Evolutionary conservation across 164 flowering plant species (phyloP), one percentile per base, ranked within the genome.

Genomic region (Cinnamomum chago): DNA sequence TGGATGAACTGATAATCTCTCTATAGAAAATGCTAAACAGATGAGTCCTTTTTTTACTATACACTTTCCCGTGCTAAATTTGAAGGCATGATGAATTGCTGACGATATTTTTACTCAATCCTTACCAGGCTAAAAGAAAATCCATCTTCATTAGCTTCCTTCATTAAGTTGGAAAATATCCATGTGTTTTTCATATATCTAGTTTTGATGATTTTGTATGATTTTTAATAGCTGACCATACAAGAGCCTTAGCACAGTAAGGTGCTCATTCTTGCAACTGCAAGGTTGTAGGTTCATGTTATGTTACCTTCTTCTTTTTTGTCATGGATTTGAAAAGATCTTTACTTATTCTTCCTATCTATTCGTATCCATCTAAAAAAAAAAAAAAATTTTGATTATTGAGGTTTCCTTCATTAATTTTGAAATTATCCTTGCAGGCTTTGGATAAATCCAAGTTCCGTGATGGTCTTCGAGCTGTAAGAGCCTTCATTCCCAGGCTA

Each of bases 391-490:
- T n/a, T 67, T 18, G 3, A 2, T 72, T n/a, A 47, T 65, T 52
- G 25, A 50, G 47, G 24, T 10, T 55, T 69, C 64, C 25, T 20
- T 64, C 72, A 20, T 47, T 50, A 65, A 67, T 58, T 40, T 33
- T 55, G 17, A 15, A 55, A 55, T 55, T 13, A 3, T 17, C 3
- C 40, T 75, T 78, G 58, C 85, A 95, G 98, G 99, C 99, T 25
- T 79, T 95, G 79, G 92, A 91, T 68, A 93, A 95, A 82, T 92
- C 99, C 70, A 92, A 89, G 77, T 86, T 87, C 76, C 71, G 88
- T 75, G 98, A 95, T 79, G 92, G 88, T 50, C 87, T 95, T 22
- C 83, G 97, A 68, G 90, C 94, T 72, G 91, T 93, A 22, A 81
- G 90, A 79, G 87, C 74, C 70, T 83, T 82, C 78, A 91, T 93